Evolutionary conservation across 495 filamentous ascomycete genomes (phyloP).

Genomic region (Aspergillus nanangensis): DNA sequence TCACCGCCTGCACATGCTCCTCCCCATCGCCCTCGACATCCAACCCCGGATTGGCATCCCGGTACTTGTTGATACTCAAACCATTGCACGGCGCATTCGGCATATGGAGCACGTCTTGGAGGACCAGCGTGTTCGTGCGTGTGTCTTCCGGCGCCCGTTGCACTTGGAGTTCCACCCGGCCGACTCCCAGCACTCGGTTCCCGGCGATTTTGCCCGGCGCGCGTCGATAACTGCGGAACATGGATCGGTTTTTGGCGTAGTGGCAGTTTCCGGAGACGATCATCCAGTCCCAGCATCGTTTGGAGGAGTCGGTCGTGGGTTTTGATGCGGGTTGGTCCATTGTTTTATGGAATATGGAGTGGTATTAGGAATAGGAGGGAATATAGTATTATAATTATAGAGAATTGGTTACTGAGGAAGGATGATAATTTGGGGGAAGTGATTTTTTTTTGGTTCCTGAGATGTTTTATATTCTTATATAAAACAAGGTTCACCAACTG

Average conservation of each 20-base stretch:
- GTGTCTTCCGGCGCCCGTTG: constrained; percentile 5
- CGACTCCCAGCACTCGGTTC: constrained; percentile 15
- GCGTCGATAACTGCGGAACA: constrained; percentile 19
- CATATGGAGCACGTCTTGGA: constrained; percentile 22
- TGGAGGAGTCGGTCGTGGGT: constrained; percentile 4
- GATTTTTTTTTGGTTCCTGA: too few relatives aligned
- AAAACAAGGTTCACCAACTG: too few relatives aligned
- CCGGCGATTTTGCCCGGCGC: constrained; percentile 8
- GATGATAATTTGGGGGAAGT: too few relatives aligned
- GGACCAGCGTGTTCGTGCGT: constrained; percentile 10
- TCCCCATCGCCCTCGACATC: constrained; percentile 1
- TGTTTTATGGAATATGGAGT: background rate
- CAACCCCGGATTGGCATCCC: background rate
- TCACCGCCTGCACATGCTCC: constrained; percentile 7
- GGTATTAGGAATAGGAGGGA: background rate
- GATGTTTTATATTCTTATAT: too few relatives aligned
- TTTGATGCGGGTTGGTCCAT: background rate
- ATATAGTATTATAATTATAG: too few relatives aligned
- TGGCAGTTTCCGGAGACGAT: constrained; percentile 16
- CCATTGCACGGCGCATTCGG: constrained; percentile 23
- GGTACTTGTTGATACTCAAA: constrained; percentile 10
- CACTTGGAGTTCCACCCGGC: constrained; percentile 18
- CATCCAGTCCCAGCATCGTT: constrained; percentile 25
- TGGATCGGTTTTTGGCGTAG: constrained; percentile 24
- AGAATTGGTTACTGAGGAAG: too few relatives aligned